Base-by-base conservation (phyloP, 2,329 filamentous ascomycete species). In the Hymenoscyphus scutula region DNA sequence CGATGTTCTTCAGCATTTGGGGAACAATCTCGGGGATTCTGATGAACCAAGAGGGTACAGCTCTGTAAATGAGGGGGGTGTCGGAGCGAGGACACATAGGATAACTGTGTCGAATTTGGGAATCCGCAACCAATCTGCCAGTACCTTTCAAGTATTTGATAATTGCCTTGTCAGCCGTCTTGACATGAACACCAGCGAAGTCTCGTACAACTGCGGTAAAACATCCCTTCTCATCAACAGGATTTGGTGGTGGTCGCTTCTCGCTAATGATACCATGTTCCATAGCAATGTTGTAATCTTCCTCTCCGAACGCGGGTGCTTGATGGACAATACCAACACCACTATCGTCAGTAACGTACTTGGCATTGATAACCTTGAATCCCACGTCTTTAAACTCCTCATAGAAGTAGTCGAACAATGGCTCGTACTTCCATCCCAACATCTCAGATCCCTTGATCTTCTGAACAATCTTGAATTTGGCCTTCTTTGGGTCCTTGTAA, bases 241-340 rank as follows among this genome's bases (percentile, higher is more conserved):
- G 94, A 73, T 96, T 94, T 0, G 93, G 92, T n/a, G 94, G 92
- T 38, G 87, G 81, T 60, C 91, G 87, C 63, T 85, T 84, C 68
- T 92, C 89, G 65, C 77, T 89, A 73, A 97, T 89, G 70, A 96
- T 84, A 51, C 92, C 93, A 54, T 86, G 81, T 62, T 89, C 87
- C 64, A 92, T 76, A 8, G 90, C 91, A 63, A 95, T 86, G 68
- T 88, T 89, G 80, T 96, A 97, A 88, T 98, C 94, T 68, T 97
- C 94, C 77, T 97, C 91, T 84, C 94, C 94, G 73, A 94, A 97
- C 0, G 92, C 92, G 2, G 94, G 94, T 4, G 94, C 85, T 76
- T 97, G 92, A 76, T 98, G 94, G 53, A 98, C 94, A 66, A 98
- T 89, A 73, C 94, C 94, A 37, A 92, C 91, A 86, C 94, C 94